These are phyloP conservation scores for Zostera marina DNA, from an alignment of 116 monocot species.

Conservation along the genomic window DNA sequence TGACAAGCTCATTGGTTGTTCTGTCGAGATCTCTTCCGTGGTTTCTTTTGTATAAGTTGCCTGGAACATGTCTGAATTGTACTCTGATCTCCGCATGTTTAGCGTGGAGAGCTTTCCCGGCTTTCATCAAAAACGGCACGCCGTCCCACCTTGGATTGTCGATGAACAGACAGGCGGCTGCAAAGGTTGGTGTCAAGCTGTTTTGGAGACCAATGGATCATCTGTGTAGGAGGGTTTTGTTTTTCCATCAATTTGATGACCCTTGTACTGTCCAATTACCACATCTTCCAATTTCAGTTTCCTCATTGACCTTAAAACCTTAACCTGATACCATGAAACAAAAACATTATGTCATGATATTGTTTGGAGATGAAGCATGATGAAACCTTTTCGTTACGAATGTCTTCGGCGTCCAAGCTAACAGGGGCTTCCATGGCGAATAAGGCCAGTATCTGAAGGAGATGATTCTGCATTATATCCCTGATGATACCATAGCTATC, in stretches of 20 bases:
- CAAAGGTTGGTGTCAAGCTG: conserved; percentile 47
- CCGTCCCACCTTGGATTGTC: conserved; percentile 60
- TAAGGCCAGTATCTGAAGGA: conserved; percentile 44
- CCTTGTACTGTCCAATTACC: conserved; percentile 46
- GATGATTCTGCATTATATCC: conserved; percentile 66
- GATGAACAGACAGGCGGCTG: conserved; percentile 43
- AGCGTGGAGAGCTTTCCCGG: conserved; percentile 16
- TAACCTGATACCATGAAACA: conserved; percentile 19
- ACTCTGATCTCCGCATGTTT: conserved; percentile 41
- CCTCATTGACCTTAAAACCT: conserved; percentile 43
- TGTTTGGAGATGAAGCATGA: too few relatives aligned
- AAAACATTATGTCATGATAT: too few relatives aligned
- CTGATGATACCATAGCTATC: conserved; percentile 58
- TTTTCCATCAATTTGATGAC: conserved; percentile 31
- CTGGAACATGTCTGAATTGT: conserved; percentile 49
- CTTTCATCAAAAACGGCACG: conserved; percentile 51
- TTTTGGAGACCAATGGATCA: conserved; percentile 37
- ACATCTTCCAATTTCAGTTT: conserved; percentile 28
- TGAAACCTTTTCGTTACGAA: conserved; percentile 45
- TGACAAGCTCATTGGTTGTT: conserved; percentile 41
- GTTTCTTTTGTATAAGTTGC: conserved; percentile 31
- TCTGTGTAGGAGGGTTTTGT: conserved; percentile 34
- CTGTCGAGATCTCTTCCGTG: conserved; percentile 31
- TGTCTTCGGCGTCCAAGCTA: conserved; percentile 53
- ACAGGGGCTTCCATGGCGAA: conserved; percentile 66